These are phyloP conservation scores for Carex scoparia DNA, from an alignment of 176 grass and related monocot genomes.

Conservation along the genomic window DNA sequence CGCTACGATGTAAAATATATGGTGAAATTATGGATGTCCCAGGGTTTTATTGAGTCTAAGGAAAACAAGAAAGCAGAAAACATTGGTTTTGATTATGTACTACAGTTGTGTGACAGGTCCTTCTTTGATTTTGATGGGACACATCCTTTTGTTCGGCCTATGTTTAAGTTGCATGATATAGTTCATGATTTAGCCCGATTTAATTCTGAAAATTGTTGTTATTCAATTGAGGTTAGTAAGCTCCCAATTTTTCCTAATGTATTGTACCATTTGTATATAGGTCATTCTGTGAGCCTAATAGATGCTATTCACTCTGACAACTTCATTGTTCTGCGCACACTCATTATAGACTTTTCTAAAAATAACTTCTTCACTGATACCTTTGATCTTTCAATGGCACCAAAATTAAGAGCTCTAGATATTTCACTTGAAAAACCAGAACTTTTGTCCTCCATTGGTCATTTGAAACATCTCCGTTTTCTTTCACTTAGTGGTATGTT, in stretches of 20 bases:
- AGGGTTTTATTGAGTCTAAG: too few relatives aligned
- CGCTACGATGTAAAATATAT: rapidly evolving
- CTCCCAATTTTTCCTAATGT: not conserved
- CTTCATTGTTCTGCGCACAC: not conserved
- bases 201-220: conserved; percentile 7
- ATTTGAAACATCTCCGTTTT: not conserved
- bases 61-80: too few relatives aligned
- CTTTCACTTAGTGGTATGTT: too few relatives aligned
- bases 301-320: not conserved
- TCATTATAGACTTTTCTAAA: not conserved
- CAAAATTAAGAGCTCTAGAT: not conserved
- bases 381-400: not conserved
- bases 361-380: too few relatives aligned
- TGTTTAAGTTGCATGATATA: conserved; percentile 25
- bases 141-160: too few relatives aligned
- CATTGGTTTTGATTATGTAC: too few relatives aligned
- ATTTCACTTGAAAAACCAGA: too few relatives aligned
- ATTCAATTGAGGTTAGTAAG: not conserved
- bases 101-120: too few relatives aligned
- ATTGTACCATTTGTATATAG: not conserved
- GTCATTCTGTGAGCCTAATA: not conserved
- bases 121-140: too few relatives aligned
- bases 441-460: not conserved
- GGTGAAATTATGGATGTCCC: too few relatives aligned
- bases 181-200: conserved; percentile 29